phyloP scores from a whole-genome alignment of 169 alveolate species.

The Plasmodium knowlesi region DNA sequence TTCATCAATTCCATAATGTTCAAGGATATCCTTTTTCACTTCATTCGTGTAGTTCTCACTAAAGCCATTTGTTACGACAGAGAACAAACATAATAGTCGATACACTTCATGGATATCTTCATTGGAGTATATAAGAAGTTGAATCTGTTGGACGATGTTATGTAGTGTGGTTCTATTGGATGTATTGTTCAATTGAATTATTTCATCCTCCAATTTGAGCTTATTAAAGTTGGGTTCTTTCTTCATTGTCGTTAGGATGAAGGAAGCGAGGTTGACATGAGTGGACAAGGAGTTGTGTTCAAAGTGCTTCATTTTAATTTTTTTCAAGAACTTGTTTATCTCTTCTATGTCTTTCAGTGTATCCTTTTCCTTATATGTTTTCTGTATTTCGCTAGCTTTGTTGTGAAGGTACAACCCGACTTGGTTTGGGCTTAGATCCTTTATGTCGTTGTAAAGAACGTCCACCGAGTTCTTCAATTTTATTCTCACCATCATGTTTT shows the following conservation, averaged over 20 bases:
- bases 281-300: conserved; percentile 90
- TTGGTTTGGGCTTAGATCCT: conserved; percentile 85
- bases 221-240: conserved; percentile 80
- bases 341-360: conserved; percentile 86
- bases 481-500: conserved; percentile 12
- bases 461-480: conserved; percentile 77
- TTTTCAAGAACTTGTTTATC: conserved; percentile 88
- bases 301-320: conserved; percentile 88
- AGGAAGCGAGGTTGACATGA: conserved; percentile 91
- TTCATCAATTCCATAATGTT: conserved; percentile 81
- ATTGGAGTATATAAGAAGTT: conserved; percentile 76
- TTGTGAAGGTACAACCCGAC: conserved; percentile 88
- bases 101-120: conserved; percentile 75
- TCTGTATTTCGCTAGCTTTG: conserved; percentile 89
- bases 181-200: conserved; percentile 76
- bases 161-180: conserved; percentile 72
- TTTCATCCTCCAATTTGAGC: conserved; percentile 88
- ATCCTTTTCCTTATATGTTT: conserved; percentile 88
- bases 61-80: conserved; percentile 77
- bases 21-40: conserved; percentile 79
- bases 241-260: conserved; percentile 81
- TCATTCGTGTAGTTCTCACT: conserved; percentile 74
- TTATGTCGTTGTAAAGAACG: conserved; percentile 82
- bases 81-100: conserved; percentile 76
- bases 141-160: conserved; percentile 73